phyloP scores from a whole-genome alignment of 495 filamentous ascomycete genomes.

The Penicillium cosmopolitanum region DNA sequence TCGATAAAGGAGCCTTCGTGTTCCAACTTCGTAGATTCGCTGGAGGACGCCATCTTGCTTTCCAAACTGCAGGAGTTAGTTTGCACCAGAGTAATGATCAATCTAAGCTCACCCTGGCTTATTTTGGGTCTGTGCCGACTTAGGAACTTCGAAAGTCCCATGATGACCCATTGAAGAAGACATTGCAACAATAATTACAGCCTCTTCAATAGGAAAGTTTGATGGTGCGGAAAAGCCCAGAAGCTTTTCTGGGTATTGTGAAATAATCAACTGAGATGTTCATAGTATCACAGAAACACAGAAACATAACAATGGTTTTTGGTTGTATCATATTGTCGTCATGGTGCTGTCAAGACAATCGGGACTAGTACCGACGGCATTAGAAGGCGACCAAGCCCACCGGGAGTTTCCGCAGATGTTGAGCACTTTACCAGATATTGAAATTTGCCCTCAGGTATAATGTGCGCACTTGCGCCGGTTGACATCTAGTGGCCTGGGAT shows the following conservation, averaged over 20 bases:
- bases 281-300: too few relatives aligned
- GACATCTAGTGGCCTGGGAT: too few relatives aligned
- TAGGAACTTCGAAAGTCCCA: constrained; percentile 29
- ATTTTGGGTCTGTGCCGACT: constrained; percentile 26
- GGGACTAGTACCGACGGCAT: not conserved
- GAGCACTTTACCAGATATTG: too few relatives aligned
- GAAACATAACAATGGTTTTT: too few relatives aligned
- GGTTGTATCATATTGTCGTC: constrained; percentile 27
- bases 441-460: too few relatives aligned
- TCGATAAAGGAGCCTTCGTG: constrained; percentile 35
- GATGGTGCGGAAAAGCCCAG: not conserved
- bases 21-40: constrained; percentile 36
- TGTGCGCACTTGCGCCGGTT: too few relatives aligned
- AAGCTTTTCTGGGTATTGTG: not conserved
- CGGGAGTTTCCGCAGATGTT: not conserved
- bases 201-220: not conserved
- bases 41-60: constrained; percentile 23
- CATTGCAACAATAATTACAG: constrained; percentile 11
- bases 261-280: too few relatives aligned
- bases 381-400: not conserved
- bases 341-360: constrained; percentile 11
- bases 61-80: constrained; percentile 25
- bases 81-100: not conserved
- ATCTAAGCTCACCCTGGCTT: constrained; percentile 20
- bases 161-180: constrained; percentile 27